These are phyloP conservation scores for Penicillium olsonii DNA, from an alignment of 2,329 filamentous ascomycete species.

Conservation along the genomic window DNA sequence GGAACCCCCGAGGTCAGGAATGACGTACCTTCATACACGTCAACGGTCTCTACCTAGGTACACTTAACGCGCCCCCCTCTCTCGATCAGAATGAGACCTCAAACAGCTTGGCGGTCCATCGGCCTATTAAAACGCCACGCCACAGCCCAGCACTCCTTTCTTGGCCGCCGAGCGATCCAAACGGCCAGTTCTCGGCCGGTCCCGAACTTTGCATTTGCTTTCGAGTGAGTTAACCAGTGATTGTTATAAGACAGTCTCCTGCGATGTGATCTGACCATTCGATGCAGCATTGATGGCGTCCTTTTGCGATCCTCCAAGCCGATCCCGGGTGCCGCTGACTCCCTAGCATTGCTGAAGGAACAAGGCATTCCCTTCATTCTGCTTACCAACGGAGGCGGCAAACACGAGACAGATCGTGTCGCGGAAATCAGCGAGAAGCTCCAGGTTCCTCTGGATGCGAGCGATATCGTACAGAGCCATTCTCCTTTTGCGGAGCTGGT, in stretches of 20 bases:
- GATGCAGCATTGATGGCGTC: slow-evolving; percentile 82
- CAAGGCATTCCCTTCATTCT: slow-evolving; percentile 88
- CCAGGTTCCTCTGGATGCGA: slow-evolving; percentile 62
- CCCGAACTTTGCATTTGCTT: slow-evolving; percentile 48
- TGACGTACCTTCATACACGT: slow-evolving; percentile 5
- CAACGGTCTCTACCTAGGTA: neutral
- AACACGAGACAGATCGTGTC: slow-evolving; percentile 73
- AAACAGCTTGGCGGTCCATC: slow-evolving; percentile 27
- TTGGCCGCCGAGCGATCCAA: slow-evolving; percentile 29
- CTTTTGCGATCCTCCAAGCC: slow-evolving; percentile 78
- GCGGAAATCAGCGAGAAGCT: slow-evolving; percentile 68
- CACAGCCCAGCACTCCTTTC: slow-evolving; percentile 16
- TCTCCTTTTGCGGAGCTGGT: slow-evolving; percentile 80
- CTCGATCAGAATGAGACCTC: slow-evolving; percentile 27
- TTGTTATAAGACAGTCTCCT: neutral
- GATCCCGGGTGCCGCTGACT: slow-evolving; percentile 74
- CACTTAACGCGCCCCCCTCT: neutral
- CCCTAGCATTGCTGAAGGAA: slow-evolving; percentile 71
- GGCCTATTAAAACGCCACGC: slow-evolving; percentile 29
- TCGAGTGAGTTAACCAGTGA: slow-evolving; percentile 41
- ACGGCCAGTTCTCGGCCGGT: slow-evolving; percentile 31
- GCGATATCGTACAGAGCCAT: slow-evolving; percentile 84
- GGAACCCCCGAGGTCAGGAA: neutral
- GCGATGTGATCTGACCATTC: slow-evolving; percentile 12
- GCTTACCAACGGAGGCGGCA: slow-evolving; percentile 92